Evolutionary conservation across 305 asterid species (phyloP).

Genomic region (Fraxinus baroniana): DNA sequence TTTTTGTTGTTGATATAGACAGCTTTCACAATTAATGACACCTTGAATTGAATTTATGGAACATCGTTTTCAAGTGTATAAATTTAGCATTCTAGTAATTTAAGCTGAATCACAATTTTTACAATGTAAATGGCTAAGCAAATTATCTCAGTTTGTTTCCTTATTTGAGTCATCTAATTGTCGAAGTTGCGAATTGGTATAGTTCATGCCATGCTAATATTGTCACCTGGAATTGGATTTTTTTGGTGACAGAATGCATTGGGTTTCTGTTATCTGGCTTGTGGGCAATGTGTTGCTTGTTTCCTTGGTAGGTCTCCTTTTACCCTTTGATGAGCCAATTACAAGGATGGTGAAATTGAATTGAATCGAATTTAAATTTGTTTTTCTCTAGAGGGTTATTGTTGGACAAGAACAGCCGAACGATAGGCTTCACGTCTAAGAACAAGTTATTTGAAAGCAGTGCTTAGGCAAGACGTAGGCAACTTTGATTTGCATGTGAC

Average conservation of each 20-base stretch:
- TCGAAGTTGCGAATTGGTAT: not conserved
- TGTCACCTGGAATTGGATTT: not conserved
- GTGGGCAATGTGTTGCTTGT: constrained; percentile 71
- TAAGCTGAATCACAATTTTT: too few species aligned
- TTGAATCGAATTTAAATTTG: constrained; percentile 20
- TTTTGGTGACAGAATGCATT: constrained; percentile 58
- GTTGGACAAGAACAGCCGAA: constrained; percentile 97
- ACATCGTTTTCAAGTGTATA: not conserved
- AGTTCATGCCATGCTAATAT: not conserved
- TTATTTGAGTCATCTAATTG: constrained; percentile 34
- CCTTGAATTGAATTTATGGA: too few species aligned
- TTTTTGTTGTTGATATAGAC: not conserved
- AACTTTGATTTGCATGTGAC: constrained; percentile 86
- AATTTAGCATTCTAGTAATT: not conserved
- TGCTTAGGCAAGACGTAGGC: constrained; percentile 91
- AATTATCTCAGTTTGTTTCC: constrained; percentile 50
- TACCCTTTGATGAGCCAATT: not conserved
- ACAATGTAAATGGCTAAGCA: not conserved
- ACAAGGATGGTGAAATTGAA: not conserved
- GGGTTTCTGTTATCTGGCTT: constrained; percentile 75
- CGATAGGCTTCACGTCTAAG: constrained; percentile 82
- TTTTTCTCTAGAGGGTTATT: constrained; percentile 68
- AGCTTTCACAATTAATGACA: not conserved
- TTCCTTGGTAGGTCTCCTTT: constrained; percentile 45
- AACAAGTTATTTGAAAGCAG: constrained; percentile 75